Evolutionary conservation across 345 rosid genomes (phyloP), one percentile per base, ranked within the genome.

Genomic region (Laguncularia racemosa): DNA sequence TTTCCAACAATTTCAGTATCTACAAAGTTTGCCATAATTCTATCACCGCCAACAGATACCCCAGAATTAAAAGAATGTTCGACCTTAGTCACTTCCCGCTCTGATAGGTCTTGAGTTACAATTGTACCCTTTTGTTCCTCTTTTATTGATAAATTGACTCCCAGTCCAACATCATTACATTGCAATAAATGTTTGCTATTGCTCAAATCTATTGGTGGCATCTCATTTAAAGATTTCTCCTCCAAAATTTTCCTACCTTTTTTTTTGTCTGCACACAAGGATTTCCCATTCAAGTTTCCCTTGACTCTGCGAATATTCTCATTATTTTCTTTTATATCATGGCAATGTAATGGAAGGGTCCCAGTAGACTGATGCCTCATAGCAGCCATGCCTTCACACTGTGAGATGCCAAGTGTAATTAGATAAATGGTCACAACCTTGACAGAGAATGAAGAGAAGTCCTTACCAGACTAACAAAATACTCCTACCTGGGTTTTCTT

Each of bases 1-100:
- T 85, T 85, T 50, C 91, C 95, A 68, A 80, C 78, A 59, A 79
- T 75, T 56, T 93, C 87, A 62, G 76, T 81, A 51, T 78, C 93
- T 69, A 83, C 85, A 66, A 84, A 84, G 59, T 67, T 78, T 59
- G 68, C 83, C 64, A 77, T 79, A 18, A 78, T 71, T 2, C 84
- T 74, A 28, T 83, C 86, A 50, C 71, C 85, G 57, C 67, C 67
- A 23, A 23, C 40, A 47, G 70, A 55, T 52, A 50, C 47, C 60
- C 50, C 58, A 13, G 68, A 64, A 20, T 72, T 73, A 19, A 61
- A 47, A 16, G 57, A 62, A 59, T 67, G 71, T 69, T 52, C 64
- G 55, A 64, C 74, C 56, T 38, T 51, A 58, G 52, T 26, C 21
- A 54, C 60, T 40, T 50, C 77, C 60, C 59, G 63, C 65, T 53